Conservation (phyloP, 352 stramenopile genomes). For the Pythium insidiosum region DNA sequence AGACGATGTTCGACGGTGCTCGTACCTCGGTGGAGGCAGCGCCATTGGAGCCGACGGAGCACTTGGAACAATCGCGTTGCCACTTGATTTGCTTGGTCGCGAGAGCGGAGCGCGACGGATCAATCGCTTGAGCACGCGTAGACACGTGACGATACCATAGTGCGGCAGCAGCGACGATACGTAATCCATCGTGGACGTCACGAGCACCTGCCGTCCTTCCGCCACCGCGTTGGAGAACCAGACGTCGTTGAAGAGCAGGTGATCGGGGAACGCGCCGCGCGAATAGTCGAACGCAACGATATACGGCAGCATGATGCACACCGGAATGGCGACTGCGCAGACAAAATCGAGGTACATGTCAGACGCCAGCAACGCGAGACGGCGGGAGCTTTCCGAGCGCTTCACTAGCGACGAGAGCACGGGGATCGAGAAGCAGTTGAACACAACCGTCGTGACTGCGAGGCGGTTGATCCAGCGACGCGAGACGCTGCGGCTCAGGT, state of each 20-base stretch:
- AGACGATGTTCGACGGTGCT: no score
- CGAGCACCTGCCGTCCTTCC: slow-evolving; percentile 2
- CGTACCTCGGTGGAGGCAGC: no score
- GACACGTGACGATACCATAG: slow-evolving; percentile 1
- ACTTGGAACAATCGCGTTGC: no score
- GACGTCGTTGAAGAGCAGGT: slow-evolving; percentile 2
- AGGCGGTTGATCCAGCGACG: slow-evolving; percentile 1
- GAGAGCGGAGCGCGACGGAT: no score
- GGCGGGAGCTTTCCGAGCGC: not conserved
- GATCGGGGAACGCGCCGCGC: not conserved
- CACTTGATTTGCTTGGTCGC: no score
- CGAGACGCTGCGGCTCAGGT: not conserved
- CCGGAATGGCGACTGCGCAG: slow-evolving; percentile 2
- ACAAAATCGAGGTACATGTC: slow-evolving; percentile 5
- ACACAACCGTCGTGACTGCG: not conserved
- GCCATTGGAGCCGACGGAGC: no score
- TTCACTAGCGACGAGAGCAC: not conserved
- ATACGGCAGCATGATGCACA: slow-evolving; percentile 2
- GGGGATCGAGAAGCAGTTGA: not conserved
- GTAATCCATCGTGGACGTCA: slow-evolving; percentile 6
- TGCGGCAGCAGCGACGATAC: slow-evolving; percentile 6
- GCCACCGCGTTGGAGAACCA: slow-evolving; percentile 5
- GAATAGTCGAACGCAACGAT: not conserved
- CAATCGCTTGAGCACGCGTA: slow-evolving; percentile 1
- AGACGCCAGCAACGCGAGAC: not conserved